A percentile compares a stretch with the other conserved stretches of the same genome.
phyloP scores from a whole-genome alignment of 2,329 filamentous ascomycete genomes.

The Calonectria honghensis region DNA sequence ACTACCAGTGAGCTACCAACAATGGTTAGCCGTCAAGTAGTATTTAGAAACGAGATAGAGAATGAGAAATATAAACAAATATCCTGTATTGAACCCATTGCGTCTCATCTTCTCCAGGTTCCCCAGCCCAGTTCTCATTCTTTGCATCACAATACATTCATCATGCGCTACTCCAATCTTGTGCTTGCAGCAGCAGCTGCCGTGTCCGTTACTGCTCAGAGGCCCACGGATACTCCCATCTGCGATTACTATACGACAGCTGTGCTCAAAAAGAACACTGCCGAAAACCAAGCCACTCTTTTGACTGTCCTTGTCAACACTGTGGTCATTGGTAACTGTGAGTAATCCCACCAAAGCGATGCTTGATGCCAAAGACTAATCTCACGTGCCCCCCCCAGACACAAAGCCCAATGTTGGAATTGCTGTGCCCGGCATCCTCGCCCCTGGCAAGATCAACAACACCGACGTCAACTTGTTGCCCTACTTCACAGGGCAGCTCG shows the following conservation, averaged over 20 bases:
- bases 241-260: slow-evolving; percentile 79
- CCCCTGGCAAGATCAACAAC: slow-evolving; percentile 68
- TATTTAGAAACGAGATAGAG: background rate
- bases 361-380: background rate
- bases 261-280: slow-evolving; percentile 75
- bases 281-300: slow-evolving; percentile 73
- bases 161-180: slow-evolving; percentile 52
- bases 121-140: background rate
- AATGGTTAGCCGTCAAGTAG: background rate
- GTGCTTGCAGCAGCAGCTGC: slow-evolving; percentile 49
- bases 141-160: slow-evolving; percentile 29
- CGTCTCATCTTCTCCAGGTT: background rate
- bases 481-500: slow-evolving; percentile 75
- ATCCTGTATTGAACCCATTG: background rate
- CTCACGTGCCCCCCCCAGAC: slow-evolving; percentile 58
- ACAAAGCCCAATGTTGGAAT: slow-evolving; percentile 72
- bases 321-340: slow-evolving; percentile 78
- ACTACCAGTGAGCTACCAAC: background rate
- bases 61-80: background rate
- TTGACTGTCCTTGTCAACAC: slow-evolving; percentile 77
- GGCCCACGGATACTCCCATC: slow-evolving; percentile 70
- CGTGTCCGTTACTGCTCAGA: slow-evolving; percentile 61
- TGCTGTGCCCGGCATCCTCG: slow-evolving; percentile 74
- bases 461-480: slow-evolving; percentile 73
- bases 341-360: slow-evolving; percentile 35